Percentiles rank a stretch among this genome's conserved stretches.
Evolutionary conservation across 345 rosid genomes (phyloP).

Genomic region (Alliaria petiolata): DNA sequence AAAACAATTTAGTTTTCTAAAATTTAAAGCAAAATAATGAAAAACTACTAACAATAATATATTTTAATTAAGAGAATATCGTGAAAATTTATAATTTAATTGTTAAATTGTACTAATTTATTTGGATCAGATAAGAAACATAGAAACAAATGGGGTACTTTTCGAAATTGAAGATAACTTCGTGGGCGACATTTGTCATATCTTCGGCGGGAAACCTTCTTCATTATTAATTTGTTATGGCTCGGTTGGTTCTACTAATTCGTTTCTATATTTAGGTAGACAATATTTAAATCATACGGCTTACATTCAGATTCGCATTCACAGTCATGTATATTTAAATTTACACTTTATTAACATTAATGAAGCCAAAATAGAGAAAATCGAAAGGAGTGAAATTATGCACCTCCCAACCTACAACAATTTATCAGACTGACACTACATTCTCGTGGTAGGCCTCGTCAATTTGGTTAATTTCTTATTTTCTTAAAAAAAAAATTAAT

Average conservation of each 20-base stretch:
- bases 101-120: too few species aligned
- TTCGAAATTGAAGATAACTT: not conserved
- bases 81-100: too few species aligned
- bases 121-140: not conserved
- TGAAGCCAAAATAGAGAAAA: not conserved
- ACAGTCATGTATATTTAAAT: not conserved
- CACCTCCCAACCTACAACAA: constrained; percentile 33
- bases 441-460: constrained; percentile 27
- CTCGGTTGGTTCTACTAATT: not conserved
- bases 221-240: not conserved
- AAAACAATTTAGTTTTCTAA: not conserved
- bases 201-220: not conserved
- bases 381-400: constrained; percentile 22
- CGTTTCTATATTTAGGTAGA: not conserved
- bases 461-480: constrained; percentile 2
- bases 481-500: not conserved
- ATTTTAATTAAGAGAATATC: too few species aligned
- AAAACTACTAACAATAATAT: not conserved
- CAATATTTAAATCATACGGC: not conserved
- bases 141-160: not conserved
- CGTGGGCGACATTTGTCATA: not conserved
- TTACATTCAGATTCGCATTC: not conserved
- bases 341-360: constrained; percentile 4
- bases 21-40: not conserved
- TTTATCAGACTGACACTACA: constrained; percentile 28